These are phyloP conservation scores for Rhypophila decipiens DNA, from an alignment of 495 filamentous ascomycete genomes.

Conservation along the genomic window DNA sequence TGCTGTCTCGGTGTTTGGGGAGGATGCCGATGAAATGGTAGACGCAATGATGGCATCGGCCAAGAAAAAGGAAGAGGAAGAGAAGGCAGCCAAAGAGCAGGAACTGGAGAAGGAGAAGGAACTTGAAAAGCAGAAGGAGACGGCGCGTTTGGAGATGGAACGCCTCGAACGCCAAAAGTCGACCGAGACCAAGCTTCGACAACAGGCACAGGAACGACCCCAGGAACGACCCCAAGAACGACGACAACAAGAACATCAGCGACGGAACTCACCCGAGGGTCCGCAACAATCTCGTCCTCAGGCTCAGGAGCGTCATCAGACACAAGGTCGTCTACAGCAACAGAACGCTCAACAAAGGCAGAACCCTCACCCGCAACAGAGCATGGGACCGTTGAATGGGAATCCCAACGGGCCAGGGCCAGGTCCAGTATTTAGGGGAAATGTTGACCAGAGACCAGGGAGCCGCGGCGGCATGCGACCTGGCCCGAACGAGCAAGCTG, in stretches of 20 bases:
- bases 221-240: no score
- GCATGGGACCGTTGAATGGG: neutral
- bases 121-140: slow-evolving; percentile 14
- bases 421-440: slow-evolving; percentile 17
- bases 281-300: slow-evolving; percentile 5
- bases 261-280: neutral
- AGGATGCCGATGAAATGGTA: slow-evolving; percentile 28
- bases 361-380: neutral
- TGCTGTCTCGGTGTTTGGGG: slow-evolving; percentile 17
- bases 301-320: slow-evolving; percentile 5
- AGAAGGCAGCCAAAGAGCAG: slow-evolving; percentile 12
- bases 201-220: slow-evolving; percentile 1
- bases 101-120: slow-evolving; percentile 13
- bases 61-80: slow-evolving; percentile 24
- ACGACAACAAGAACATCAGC: slow-evolving; percentile 1
- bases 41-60: slow-evolving; percentile 23
- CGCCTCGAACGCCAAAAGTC: slow-evolving; percentile 17
- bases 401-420: neutral
- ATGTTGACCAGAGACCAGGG: slow-evolving; percentile 16
- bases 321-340: no score
- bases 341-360: neutral
- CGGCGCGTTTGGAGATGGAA: slow-evolving; percentile 17
- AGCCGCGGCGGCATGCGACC: slow-evolving; percentile 11
- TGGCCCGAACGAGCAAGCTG: slow-evolving; percentile 4
- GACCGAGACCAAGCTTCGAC: slow-evolving; percentile 15